Conservation (phyloP, 1,284 basidiomycete genomes). For the Coniferiporia weirii region DNA sequence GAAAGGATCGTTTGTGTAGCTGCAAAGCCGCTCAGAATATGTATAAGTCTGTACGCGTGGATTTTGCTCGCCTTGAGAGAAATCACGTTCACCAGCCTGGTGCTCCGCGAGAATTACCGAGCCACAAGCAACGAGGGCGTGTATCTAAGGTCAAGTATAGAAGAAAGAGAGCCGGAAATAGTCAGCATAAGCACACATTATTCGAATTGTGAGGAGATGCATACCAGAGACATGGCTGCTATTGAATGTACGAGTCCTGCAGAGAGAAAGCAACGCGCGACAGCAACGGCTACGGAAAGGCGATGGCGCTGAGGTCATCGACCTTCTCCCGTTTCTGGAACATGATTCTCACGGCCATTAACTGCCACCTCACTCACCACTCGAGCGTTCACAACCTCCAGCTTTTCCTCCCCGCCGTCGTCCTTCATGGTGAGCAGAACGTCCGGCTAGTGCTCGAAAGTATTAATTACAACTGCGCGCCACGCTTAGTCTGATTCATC, state of each 20-base stretch:
- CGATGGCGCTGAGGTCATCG: neutral
- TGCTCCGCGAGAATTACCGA: slow-evolving; percentile 80
- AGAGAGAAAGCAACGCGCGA: neutral
- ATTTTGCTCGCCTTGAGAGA: slow-evolving; percentile 41
- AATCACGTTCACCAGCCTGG: slow-evolving; percentile 71
- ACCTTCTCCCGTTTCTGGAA: neutral
- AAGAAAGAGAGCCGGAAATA: neutral
- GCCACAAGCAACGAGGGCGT: slow-evolving; percentile 83
- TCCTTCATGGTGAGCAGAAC: neutral
- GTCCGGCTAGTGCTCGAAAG: neutral
- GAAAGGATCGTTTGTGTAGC: slow-evolving; percentile 90
- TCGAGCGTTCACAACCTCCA: too few relatives aligned
- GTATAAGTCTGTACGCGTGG: neutral
- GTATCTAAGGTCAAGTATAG: slow-evolving; percentile 47
- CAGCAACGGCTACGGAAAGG: neutral
- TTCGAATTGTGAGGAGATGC: slow-evolving; percentile 13
- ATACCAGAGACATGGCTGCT: slow-evolving; percentile 36
- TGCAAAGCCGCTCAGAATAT: slow-evolving; percentile 23
- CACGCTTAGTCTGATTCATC: slow-evolving; percentile 52
- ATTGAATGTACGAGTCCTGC: neutral
- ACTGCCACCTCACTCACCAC: slow-evolving; percentile 2
- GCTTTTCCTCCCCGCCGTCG: neutral
- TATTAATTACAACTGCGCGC: slow-evolving; percentile 35
- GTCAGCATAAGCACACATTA: neutral
- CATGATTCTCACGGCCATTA: neutral